Evolutionary conservation across 2,329 filamentous ascomycete genomes (phyloP).

Genomic region (Phyllosticta capitalensis): DNA sequence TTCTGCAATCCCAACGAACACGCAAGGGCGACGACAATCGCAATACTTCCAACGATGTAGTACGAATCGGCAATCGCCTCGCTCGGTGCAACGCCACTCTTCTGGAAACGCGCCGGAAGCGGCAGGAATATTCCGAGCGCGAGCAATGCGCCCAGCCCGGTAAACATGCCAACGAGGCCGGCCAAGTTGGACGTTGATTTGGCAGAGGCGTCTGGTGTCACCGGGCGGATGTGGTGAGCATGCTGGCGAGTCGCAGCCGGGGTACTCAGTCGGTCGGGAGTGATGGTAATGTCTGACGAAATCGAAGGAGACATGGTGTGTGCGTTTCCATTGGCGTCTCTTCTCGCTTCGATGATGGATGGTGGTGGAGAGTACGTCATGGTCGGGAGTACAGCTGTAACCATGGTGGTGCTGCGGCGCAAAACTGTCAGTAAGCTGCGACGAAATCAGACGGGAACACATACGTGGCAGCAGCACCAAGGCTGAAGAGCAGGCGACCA

Average conservation of each 20-base stretch:
- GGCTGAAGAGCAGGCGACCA: conserved; percentile 75
- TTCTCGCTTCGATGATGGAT: conserved; percentile 18
- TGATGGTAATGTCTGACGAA: conserved; percentile 67
- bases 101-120: conserved; percentile 69
- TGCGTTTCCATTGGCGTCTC: conserved; percentile 32
- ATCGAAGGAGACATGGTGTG: conserved; percentile 57
- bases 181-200: conserved; percentile 57
- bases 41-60: conserved; percentile 69
- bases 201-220: conserved; percentile 39
- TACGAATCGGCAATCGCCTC: conserved; percentile 75
- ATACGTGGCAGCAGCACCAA: conserved; percentile 81
- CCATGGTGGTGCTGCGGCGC: conserved; percentile 64
- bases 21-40: conserved; percentile 61
- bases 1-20: conserved; percentile 69
- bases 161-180: conserved; percentile 84
- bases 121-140: conserved; percentile 77
- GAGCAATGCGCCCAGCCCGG: conserved; percentile 81
- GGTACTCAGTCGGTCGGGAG: conserved; percentile 45
- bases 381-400: conserved; percentile 81
- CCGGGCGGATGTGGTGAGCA: conserved; percentile 18
- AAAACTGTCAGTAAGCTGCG: conserved; percentile 3
- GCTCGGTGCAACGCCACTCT: conserved; percentile 60
- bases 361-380: conserved; percentile 38
- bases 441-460: conserved; percentile 12
- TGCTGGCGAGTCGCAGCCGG: conserved; percentile 8